Evolutionary conservation across 495 filamentous ascomycete genomes (phyloP), one percentile per base, ranked within the genome.

Genomic region (Xylaria palmicola): DNA sequence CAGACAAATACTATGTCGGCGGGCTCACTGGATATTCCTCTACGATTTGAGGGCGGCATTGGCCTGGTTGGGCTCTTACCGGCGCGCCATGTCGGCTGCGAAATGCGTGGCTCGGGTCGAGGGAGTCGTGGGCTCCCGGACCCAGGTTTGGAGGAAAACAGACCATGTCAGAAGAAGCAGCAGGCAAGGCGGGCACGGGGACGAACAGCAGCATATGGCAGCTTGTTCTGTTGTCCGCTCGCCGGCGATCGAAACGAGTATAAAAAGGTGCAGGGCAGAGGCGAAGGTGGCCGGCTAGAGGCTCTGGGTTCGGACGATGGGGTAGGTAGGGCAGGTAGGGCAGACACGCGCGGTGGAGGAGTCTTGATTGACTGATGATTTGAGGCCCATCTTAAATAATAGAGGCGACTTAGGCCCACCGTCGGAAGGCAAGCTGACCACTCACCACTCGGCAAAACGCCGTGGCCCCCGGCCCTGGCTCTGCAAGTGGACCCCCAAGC

Each of bases 161-260:
- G 17, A 22, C 24, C 48, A 24, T 12, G 30, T 20, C 22, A 9
- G 10, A 63, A 62, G 56, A 65, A 60, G 3, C 50, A 17, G 19
- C 3, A n/a, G 59, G 62, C 32, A 51, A 51, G 36, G 12, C 6
- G 27, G 2, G 5, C 4, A 56, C 0, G 1, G 13, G 22, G 9
- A 34, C n/a, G n/a, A 4, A 39, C 55, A 54, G 40, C 10, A 3
- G n/a, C 55, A 22, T 55, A 65, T 26, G 32, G 36, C 49, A 67
- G 63, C 64, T 69, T 62, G 49, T 66, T 71, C 41, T 65, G 62
- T 59, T 63, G 65, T 59, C 17, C 65, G 49, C 30, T 17, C 40
- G 30, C 59, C n/a, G 63, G 67, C 69, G 79, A 81, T 59, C 73
- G 64, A 65, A 82, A 83, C 39, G 72, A 75, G 71, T 68, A 65